Percentiles rank a stretch among this genome's conserved stretches.
Evolutionary conservation across 805 yeast species (phyloP).

Genomic region (Nakazawaea peltata): DNA sequence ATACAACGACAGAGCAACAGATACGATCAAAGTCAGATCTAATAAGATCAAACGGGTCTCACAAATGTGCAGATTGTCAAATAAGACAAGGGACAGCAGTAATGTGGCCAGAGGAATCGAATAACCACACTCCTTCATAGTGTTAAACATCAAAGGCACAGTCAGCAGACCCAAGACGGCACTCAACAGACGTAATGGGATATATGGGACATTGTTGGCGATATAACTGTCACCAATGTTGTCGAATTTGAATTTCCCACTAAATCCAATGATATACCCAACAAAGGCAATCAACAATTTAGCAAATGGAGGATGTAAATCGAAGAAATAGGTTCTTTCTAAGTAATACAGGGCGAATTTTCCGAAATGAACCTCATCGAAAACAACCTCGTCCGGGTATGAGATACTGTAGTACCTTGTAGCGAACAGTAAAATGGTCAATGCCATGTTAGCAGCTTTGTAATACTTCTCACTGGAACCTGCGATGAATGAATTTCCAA

Average conservation of each 20-base stretch:
- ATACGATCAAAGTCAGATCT: conserved; percentile 81
- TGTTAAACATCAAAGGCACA: conserved; percentile 75
- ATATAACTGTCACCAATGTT: conserved; percentile 79
- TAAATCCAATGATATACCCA: conserved; percentile 84
- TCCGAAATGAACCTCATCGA: conserved; percentile 85
- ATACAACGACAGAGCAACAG: conserved; percentile 76
- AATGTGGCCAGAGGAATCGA: conserved; percentile 72
- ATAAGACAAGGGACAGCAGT: conserved; percentile 66
- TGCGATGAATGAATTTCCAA: conserved; percentile 15
- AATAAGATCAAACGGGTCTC: conserved; percentile 87
- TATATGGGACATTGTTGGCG: conserved; percentile 74
- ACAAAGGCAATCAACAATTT: conserved; percentile 84
- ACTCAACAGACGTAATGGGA: conserved; percentile 71
- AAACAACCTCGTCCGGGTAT: conserved; percentile 68
- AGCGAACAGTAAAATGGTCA: conserved; percentile 35
- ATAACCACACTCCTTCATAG: conserved; percentile 79
- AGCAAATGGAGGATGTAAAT: conserved; percentile 97
- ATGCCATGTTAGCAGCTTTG: conserved; percentile 23
- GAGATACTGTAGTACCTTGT: conserved; percentile 57
- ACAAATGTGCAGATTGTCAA: conserved; percentile 85
- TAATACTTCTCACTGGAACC: conserved; percentile 21
- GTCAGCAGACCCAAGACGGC: conserved; percentile 79
- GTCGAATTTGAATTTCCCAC: conserved; percentile 89
- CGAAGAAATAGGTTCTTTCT: conserved; percentile 88
- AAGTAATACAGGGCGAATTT: conserved; percentile 80